Conservation (phyloP, 805 yeast genomes). For the Pichia gijzeniarum region DNA sequence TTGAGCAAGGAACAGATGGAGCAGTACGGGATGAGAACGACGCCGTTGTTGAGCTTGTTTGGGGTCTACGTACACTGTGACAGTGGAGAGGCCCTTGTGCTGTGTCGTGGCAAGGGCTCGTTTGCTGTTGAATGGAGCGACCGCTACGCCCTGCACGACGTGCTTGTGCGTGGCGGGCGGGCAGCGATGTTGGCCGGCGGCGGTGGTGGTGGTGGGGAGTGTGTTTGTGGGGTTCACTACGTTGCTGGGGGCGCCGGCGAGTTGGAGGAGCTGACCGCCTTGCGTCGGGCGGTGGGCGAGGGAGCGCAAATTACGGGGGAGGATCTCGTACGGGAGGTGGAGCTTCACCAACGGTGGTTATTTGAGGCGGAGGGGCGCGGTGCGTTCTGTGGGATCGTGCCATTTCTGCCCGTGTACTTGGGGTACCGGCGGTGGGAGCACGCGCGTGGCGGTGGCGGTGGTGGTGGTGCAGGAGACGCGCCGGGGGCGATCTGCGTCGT, state of each 20-base stretch:
- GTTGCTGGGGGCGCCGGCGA: no score
- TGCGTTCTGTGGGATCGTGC: slow-evolving; percentile 8
- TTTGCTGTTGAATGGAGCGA: slow-evolving; percentile 20
- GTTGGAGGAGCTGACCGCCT: no score
- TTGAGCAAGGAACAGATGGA: slow-evolving; percentile 4
- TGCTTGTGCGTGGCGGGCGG: slow-evolving; percentile 21
- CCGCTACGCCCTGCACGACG: slow-evolving; percentile 23
- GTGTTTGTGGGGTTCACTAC: slow-evolving; percentile 7
- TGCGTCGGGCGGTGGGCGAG: no score
- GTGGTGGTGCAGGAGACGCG: not conserved
- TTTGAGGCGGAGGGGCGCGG: no score
- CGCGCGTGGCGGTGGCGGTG: not conserved
- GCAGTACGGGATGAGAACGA: slow-evolving; percentile 12
- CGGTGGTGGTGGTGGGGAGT: not conserved
- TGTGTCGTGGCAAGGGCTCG: slow-evolving; percentile 19
- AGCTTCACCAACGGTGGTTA: no score
- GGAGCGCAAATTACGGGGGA: no score
- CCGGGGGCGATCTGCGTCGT: not conserved
- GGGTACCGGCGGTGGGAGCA: slow-evolving; percentile 8
- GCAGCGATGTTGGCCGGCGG: slow-evolving; percentile 8
- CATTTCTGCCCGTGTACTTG: slow-evolving; percentile 16
- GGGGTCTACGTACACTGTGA: slow-evolving; percentile 24
- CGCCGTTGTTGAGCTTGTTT: slow-evolving; percentile 21
- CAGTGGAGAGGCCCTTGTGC: slow-evolving; percentile 19
- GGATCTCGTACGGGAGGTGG: no score